Evolutionary conservation across 2,329 filamentous ascomycete species (phyloP).

Genomic region (Pezicula neosporulosa): DNA sequence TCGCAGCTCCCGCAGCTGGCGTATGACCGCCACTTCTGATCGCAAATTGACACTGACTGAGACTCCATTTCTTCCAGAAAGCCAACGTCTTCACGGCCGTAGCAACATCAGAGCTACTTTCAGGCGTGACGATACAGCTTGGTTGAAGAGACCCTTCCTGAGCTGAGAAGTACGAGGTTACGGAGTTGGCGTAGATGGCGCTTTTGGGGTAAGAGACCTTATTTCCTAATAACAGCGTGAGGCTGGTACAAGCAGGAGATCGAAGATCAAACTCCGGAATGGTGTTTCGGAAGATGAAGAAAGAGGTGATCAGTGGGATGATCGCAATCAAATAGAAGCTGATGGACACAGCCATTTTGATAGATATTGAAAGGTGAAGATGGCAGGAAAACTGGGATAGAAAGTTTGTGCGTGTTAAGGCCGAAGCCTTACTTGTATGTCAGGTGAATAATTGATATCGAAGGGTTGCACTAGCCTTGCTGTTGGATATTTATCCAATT

Average conservation of each 20-base stretch:
- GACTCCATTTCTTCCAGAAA: neutral
- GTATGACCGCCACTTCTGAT: slow-evolving; percentile 55
- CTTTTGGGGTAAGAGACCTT: slow-evolving; percentile 4
- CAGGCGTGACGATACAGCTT: slow-evolving; percentile 24
- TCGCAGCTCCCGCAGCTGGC: slow-evolving; percentile 46
- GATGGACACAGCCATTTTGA: too few relatives aligned
- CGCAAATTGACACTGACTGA: slow-evolving; percentile 40
- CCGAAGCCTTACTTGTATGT: too few relatives aligned
- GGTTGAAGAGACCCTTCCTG: slow-evolving; percentile 17
- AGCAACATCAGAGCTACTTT: slow-evolving; percentile 20
- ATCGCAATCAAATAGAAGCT: neutral
- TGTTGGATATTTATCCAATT: too few relatives aligned
- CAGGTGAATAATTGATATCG: too few relatives aligned
- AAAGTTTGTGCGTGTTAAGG: too few relatives aligned
- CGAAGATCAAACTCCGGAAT: neutral
- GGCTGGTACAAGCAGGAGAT: slow-evolving; percentile 1
- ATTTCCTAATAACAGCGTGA: slow-evolving; percentile 1
- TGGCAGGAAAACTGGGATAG: too few relatives aligned
- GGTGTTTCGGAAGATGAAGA: neutral
- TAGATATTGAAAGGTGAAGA: too few relatives aligned
- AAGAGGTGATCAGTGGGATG: neutral
- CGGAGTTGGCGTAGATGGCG: slow-evolving; percentile 2
- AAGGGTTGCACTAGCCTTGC: too few relatives aligned
- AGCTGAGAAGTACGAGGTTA: slow-evolving; percentile 11
- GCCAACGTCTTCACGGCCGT: slow-evolving; percentile 5